phyloP scores from a whole-genome alignment of 2,329 filamentous ascomycete species.

The Trichoderma sp. region DNA sequence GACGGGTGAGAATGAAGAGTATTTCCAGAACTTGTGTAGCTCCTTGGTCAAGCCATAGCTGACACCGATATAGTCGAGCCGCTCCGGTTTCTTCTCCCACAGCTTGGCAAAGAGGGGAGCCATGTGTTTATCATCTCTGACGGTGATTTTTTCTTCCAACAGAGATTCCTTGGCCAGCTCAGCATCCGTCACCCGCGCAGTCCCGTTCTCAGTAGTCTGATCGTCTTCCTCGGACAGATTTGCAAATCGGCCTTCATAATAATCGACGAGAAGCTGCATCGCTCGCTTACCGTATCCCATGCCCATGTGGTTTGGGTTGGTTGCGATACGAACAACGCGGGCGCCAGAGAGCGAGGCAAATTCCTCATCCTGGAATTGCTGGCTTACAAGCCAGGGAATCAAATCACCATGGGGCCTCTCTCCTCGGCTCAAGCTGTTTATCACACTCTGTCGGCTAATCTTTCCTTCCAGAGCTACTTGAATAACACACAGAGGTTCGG shows the following conservation, averaged over 20 bases:
- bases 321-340: conserved; percentile 88
- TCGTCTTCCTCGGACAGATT: conserved; percentile 71
- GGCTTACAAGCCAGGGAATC: conserved; percentile 95
- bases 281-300: conserved; percentile 95
- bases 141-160: conserved; percentile 81
- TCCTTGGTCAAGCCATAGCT: conserved; percentile 86
- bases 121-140: conserved; percentile 87
- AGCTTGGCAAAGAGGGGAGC: conserved; percentile 89
- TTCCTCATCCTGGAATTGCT: conserved; percentile 97
- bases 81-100: conserved; percentile 73
- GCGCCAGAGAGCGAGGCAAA: conserved; percentile 93
- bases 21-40: conserved; percentile 97
- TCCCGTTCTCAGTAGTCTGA: conserved; percentile 53
- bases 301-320: conserved; percentile 84
- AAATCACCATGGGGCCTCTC: conserved; percentile 87
- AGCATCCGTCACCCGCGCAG: conserved; percentile 75
- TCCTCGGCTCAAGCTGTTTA: conserved; percentile 84
- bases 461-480: conserved; percentile 92
- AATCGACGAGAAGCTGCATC: conserved; percentile 81
- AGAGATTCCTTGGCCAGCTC: conserved; percentile 75
- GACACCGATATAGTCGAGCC: conserved; percentile 89
- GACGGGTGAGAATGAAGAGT: conserved; percentile 77
- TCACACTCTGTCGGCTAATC: conserved; percentile 88
- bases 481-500: conserved; percentile 90
- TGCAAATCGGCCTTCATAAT: conserved; percentile 91